phyloP scores from a whole-genome alignment of 2,329 filamentous ascomycete genomes.

The Endocalyx cinctus region DNA sequence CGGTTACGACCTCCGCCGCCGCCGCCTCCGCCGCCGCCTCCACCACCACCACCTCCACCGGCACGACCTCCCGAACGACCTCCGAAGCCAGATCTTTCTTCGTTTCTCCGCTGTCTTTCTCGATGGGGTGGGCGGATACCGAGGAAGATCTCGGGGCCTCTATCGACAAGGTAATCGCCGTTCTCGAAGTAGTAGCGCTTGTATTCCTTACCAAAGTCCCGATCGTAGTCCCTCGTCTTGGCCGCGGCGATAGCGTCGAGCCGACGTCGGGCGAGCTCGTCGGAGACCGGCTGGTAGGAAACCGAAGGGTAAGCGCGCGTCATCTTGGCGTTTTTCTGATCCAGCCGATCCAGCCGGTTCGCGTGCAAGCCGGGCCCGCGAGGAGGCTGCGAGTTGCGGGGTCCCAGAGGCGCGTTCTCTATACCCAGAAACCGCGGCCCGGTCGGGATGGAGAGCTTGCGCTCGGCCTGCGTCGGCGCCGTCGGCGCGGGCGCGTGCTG shows the following conservation, averaged over 20 bases:
- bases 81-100: too few species aligned
- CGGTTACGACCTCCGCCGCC: slow-evolving; percentile 16
- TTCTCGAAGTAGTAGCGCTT: slow-evolving; percentile 72
- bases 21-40: slow-evolving; percentile 12
- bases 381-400: slow-evolving; percentile 32
- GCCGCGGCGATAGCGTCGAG: slow-evolving; percentile 51
- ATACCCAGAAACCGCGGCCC: slow-evolving; percentile 26
- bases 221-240: slow-evolving; percentile 37
- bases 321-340: slow-evolving; percentile 15
- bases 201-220: slow-evolving; percentile 46
- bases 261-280: slow-evolving; percentile 60
- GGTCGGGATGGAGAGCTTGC: slow-evolving; percentile 23
- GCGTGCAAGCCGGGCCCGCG: slow-evolving; percentile 15
- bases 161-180: slow-evolving; percentile 62
- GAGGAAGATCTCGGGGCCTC: slow-evolving; percentile 65
- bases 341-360: slow-evolving; percentile 16
- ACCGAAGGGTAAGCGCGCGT: slow-evolving; percentile 41
- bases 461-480: slow-evolving; percentile 18
- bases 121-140: slow-evolving; percentile 58
- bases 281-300: slow-evolving; percentile 53
- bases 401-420: slow-evolving; percentile 33
- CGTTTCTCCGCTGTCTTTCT: slow-evolving; percentile 37
- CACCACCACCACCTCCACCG: slow-evolving; percentile 2
- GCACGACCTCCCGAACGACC: slow-evolving; percentile 11
- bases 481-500: slow-evolving; percentile 12